A percentile compares a stretch with the other conserved stretches of the same genome.
Evolutionary conservation across 257 asterid species (phyloP).

Genomic region (Solanum commersonii): DNA sequence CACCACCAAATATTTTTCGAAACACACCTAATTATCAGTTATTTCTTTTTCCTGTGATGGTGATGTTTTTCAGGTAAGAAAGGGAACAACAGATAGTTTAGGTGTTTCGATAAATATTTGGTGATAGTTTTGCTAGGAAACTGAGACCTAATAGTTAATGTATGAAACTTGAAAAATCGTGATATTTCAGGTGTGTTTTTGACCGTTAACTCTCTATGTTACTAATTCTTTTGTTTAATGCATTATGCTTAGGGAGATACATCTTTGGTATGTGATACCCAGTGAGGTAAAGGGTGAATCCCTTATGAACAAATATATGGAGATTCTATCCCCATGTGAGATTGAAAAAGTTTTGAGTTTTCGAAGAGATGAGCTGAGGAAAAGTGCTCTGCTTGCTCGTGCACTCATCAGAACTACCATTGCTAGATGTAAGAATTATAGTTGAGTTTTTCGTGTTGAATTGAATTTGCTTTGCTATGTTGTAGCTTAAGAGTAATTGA

Average conservation of each 20-base stretch:
- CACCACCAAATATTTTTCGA: not conserved
- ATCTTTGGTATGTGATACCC: constrained; percentile 77
- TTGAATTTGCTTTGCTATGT: not conserved
- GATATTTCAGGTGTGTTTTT: not conserved
- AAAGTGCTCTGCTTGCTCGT: constrained; percentile 65
- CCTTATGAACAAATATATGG: constrained; percentile 44
- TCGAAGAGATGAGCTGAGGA: constrained; percentile 48
- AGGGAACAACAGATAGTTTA: not conserved
- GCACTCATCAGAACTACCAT: constrained; percentile 71
- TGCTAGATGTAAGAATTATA: constrained; percentile 63
- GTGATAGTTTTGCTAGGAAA: not conserved
- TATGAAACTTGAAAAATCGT: not conserved
- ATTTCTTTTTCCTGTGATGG: not conserved
- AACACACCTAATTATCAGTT: not conserved
- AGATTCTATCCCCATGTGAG: constrained; percentile 68
- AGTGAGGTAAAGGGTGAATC: constrained; percentile 54
- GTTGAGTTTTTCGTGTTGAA: not conserved
- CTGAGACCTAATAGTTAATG: not conserved
- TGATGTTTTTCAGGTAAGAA: not conserved
- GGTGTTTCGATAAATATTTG: not conserved
- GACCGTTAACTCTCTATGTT: not conserved
- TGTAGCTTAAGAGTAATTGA: not conserved
- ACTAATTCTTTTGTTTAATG: not conserved
- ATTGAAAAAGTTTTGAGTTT: constrained; percentile 39
- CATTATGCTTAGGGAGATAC: constrained; percentile 50